A percentile compares a stretch with the other conserved stretches of the same genome.
These are phyloP conservation scores for Penicillium griseofulvum DNA, from an alignment of 2,329 filamentous ascomycete genomes.

Conservation along the genomic window DNA sequence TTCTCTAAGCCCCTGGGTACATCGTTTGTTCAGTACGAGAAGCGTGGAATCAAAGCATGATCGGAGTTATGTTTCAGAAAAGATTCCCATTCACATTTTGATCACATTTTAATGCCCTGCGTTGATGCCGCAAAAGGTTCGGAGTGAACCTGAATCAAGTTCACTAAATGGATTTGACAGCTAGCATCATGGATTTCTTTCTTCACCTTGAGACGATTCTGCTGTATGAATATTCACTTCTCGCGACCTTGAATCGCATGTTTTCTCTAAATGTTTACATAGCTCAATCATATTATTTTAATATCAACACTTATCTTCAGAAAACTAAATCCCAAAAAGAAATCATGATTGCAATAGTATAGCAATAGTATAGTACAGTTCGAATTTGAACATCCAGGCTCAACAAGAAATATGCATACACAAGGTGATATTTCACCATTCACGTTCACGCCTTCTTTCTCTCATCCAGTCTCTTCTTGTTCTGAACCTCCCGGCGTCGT, in stretches of 20 bases:
- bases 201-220: slow-evolving; percentile 13
- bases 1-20: slow-evolving; percentile 72
- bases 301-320: not conserved
- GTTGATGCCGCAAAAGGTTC: not conserved
- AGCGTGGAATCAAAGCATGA: slow-evolving; percentile 33
- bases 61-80: slow-evolving; percentile 1
- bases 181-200: not conserved
- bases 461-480: slow-evolving; percentile 78
- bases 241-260: not conserved
- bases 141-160: not conserved
- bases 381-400: slow-evolving; percentile 12
- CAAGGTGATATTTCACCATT: slow-evolving; percentile 7
- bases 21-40: slow-evolving; percentile 72
- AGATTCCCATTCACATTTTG: slow-evolving; percentile 1
- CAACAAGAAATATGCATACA: slow-evolving; percentile 19
- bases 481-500: slow-evolving; percentile 77
- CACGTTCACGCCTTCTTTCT: slow-evolving; percentile 58
- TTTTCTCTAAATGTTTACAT: slow-evolving; percentile 13
- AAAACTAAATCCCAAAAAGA: not conserved
- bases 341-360: slow-evolving; percentile 11
- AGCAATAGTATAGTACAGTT: slow-evolving; percentile 23
- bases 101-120: slow-evolving; percentile 4
- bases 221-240: slow-evolving; percentile 18
- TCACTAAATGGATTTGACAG: not conserved
- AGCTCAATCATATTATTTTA: slow-evolving; percentile 17